Evolutionary conservation across 106 monocot genomes (phyloP), one percentile per base, ranked within the genome.

Genomic region (Dactylorhiza incarnata): DNA sequence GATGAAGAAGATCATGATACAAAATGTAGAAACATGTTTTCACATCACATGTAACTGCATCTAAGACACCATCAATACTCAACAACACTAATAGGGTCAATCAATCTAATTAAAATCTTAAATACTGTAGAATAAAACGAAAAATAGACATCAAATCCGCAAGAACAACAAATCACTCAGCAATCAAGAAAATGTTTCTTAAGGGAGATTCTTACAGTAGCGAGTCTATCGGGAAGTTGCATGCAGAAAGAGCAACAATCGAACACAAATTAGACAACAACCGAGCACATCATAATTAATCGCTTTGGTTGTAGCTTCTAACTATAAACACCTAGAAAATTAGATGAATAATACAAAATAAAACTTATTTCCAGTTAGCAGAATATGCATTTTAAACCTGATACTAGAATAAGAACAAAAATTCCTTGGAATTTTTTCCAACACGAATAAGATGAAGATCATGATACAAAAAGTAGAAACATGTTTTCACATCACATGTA

Each of bases 191-290:
- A 62, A 20, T 5, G 9, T 6, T 25, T 25, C 2, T 63, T 3
- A 9, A 8, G 19, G 19, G 4, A 58, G 12, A 65, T 37, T 78
- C 87, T 94, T 78, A 97, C 97, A n/a, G 97, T 91, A 2, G 94
- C 91, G 24, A 94, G 97, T 45, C 94, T 76, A 16, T 97, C 97
- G 14, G 87, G 93, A 49, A 97, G 72, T 81, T 86, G 84, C 89
- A 91, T 94, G 75, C 96, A 97, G 73, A 97, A 89, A 3, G 83
- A 66, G 75, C 97, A 97, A 70, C n/a, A n/a, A n/a, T n/a, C n/a
- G n/a, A n/a, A n/a, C n/a, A n/a, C n/a, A n/a, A n/a, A n/a, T n/a
- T n/a, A n/a, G n/a, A 22, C 58, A 59, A 22, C 19, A 7, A 54
- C 19, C 58, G 5, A 22, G 19, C 7, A 59, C 0, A 59, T 20